Percentiles rank a stretch among this genome's conserved stretches.
Conservation (phyloP, 805 yeast species). For the Blastobotrys parvus region DNA sequence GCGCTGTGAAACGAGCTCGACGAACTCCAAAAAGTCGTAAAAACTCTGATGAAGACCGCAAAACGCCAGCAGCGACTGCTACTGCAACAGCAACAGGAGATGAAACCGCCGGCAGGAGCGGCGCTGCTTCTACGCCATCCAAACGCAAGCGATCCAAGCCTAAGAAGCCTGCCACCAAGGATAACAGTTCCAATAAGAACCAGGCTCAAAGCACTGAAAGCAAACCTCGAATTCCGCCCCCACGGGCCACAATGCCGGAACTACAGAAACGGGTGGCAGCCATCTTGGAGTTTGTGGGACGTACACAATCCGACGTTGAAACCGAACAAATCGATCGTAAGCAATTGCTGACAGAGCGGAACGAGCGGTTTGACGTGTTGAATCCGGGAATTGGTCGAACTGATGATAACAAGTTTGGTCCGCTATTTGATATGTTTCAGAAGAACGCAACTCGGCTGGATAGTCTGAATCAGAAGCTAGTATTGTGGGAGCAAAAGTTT, state of each 20-base stretch:
- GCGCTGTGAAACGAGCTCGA: not conserved
- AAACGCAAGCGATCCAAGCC: constrained; percentile 5
- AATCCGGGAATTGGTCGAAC: constrained; percentile 15
- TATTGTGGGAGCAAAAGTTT: constrained; percentile 73
- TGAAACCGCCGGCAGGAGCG: not conserved
- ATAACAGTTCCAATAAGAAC: not conserved
- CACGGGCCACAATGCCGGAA: constrained; percentile 66
- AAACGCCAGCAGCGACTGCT: not conserved
- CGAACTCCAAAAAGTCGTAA: not conserved
- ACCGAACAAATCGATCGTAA: constrained; percentile 58
- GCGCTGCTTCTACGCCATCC: constrained; percentile 4
- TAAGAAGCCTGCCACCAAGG: not conserved
- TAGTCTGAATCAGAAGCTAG: constrained; percentile 56
- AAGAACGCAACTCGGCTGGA: constrained; percentile 64
- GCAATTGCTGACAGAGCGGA: constrained; percentile 34
- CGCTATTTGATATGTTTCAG: constrained; percentile 42
- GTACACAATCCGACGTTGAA: constrained; percentile 77
- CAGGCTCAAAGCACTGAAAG: constrained; percentile 40
- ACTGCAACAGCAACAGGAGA: not conserved
- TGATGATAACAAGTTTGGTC: constrained; percentile 23
- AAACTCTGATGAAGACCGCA: not conserved
- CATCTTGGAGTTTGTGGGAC: constrained; percentile 80
- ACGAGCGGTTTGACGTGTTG: constrained; percentile 21
- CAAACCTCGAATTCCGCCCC: constrained; percentile 76
- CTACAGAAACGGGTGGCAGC: constrained; percentile 85